Evolutionary conservation across 1,284 basidiomycete genomes (phyloP).

Genomic region (Heterobasidion occidentale): DNA sequence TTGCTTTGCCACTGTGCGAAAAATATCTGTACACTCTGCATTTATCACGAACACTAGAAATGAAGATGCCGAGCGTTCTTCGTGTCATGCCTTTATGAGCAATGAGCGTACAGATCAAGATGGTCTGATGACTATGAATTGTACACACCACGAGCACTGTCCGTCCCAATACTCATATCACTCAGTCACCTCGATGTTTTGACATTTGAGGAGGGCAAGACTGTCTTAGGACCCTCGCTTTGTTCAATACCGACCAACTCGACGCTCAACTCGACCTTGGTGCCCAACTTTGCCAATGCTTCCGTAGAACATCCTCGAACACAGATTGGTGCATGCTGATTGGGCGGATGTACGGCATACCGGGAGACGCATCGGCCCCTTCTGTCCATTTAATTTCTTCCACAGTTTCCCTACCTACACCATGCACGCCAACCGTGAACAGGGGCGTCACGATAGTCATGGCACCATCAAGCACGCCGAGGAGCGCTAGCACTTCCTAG

Average conservation of each 20-base stretch:
- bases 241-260: conserved; percentile 11
- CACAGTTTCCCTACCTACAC: neutral
- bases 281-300: conserved; percentile 8
- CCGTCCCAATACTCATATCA: conserved; percentile 11
- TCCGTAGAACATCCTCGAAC: conserved; percentile 9
- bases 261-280: conserved; percentile 9
- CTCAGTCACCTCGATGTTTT: conserved; percentile 3
- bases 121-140: too few relatives aligned
- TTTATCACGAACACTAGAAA: conserved; percentile 12
- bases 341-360: neutral
- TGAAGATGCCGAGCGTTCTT: conserved; percentile 9
- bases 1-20: too few relatives aligned
- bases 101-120: neutral
- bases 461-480: conserved; percentile 11
- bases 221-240: conserved; percentile 1
- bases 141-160: conserved; percentile 12
- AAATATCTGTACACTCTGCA: too few relatives aligned
- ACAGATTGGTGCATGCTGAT: conserved; percentile 2
- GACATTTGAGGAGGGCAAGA: too few relatives aligned
- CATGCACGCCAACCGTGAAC: conserved; percentile 4
- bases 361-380: neutral
- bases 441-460: conserved; percentile 4
- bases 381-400: conserved; percentile 2
- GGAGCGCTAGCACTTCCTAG: conserved; percentile 6
- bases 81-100: conserved; percentile 3